A percentile compares a stretch with the other conserved stretches of the same genome.
Conservation (phyloP, 176 grass and related monocot genomes). For the Pontederia paniculata region DNA sequence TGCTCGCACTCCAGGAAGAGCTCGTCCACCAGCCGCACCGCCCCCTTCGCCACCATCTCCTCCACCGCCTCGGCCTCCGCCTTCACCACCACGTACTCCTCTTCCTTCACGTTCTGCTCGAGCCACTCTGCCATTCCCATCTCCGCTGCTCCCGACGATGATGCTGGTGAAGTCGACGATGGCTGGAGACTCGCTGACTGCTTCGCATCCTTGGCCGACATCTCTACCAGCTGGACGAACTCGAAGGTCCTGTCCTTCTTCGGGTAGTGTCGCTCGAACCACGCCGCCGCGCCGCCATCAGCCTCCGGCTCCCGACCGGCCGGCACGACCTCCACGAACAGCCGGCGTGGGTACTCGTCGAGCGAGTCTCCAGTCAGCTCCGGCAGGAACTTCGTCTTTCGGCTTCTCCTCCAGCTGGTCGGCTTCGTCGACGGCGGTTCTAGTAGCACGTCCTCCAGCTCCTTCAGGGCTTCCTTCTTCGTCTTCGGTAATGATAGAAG, state of each 20-base stretch:
- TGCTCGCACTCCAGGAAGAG: conserved; percentile 46
- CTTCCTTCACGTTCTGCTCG: conserved; percentile 34
- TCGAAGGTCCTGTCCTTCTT: conserved; percentile 35
- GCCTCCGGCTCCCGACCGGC: not conserved
- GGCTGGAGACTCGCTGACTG: not conserved
- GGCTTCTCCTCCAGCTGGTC: not conserved
- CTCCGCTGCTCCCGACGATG: no score
- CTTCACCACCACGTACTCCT: conserved; percentile 60
- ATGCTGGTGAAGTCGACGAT: not conserved
- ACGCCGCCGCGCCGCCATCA: conserved; percentile 13
- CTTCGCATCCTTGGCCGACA: not conserved
- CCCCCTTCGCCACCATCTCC: conserved; percentile 13
- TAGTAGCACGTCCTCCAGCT: conserved; percentile 39
- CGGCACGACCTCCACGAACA: conserved; percentile 37
- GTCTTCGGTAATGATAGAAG: conserved; percentile 23
- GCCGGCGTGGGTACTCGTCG: conserved; percentile 27
- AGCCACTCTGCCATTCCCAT: conserved; percentile 39
- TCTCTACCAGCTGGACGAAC: conserved; percentile 29
- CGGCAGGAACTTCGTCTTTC: conserved; percentile 25
- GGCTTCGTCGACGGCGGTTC: conserved; percentile 25
- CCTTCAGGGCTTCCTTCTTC: conserved; percentile 29
- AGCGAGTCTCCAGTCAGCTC: conserved; percentile 34
- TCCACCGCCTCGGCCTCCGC: conserved; percentile 31
- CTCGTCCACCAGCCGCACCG: conserved; percentile 37
- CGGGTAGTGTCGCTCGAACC: conserved; percentile 48